phyloP scores from a whole-genome alignment of 2,329 filamentous ascomycete species.

The Verticillium albo-atrum region DNA sequence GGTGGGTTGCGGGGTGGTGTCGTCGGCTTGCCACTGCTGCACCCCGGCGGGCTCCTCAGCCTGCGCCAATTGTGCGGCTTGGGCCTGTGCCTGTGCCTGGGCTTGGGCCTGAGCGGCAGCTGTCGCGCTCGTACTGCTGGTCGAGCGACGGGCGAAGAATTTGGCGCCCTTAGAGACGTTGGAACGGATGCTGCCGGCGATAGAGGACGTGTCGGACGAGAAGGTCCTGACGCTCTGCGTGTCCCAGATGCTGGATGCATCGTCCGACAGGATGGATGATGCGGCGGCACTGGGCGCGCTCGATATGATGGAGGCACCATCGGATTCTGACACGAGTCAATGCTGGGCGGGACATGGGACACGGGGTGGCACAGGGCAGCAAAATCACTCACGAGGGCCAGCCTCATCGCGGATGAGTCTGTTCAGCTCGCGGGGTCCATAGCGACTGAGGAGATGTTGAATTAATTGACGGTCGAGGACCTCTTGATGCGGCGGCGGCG shows the following conservation, averaged over 20 bases:
- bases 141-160: slow-evolving; percentile 21
- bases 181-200: slow-evolving; percentile 33
- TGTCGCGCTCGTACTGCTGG: slow-evolving; percentile 9
- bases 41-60: background rate
- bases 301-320: slow-evolving; percentile 28
- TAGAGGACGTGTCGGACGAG: slow-evolving; percentile 31
- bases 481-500: slow-evolving; percentile 16
- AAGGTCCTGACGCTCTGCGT: slow-evolving; percentile 28
- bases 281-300: slow-evolving; percentile 19
- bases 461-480: slow-evolving; percentile 27
- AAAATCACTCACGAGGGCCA: slow-evolving; percentile 21
- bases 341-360: background rate
- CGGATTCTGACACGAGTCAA: slow-evolving; percentile 12
- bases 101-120: slow-evolving; percentile 9
- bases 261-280: slow-evolving; percentile 29
- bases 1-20: background rate
- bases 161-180: slow-evolving; percentile 33
- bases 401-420: slow-evolving; percentile 27
- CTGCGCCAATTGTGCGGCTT: slow-evolving; percentile 6
- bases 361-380: background rate
- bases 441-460: slow-evolving; percentile 27
- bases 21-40: background rate
- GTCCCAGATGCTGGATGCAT: slow-evolving; percentile 31
- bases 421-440: slow-evolving; percentile 25
- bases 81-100: background rate